A percentile compares a stretch with the other conserved stretches of the same genome.
Evolutionary conservation across 2,329 filamentous ascomycete genomes (phyloP).

Genomic region (Colletotrichum camelliae): DNA sequence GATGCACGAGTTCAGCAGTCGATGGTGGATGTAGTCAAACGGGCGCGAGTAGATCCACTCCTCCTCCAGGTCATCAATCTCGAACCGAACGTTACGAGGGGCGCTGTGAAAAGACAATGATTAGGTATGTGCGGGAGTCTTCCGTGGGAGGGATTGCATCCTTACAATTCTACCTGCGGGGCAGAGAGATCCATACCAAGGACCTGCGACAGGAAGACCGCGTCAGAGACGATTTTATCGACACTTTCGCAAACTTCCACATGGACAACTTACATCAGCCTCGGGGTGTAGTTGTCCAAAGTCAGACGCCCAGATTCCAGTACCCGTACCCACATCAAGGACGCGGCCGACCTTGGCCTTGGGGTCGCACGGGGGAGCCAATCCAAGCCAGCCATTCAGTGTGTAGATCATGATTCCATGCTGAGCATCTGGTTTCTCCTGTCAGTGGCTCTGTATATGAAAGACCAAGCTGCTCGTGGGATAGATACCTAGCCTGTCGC

Average conservation of each 20-base stretch:
- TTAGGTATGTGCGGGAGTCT: background rate
- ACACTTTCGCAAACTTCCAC: background rate
- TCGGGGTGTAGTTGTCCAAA: background rate
- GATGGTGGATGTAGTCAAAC: slow-evolving; percentile 61
- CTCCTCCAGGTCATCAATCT: slow-evolving; percentile 60
- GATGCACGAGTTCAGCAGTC: slow-evolving; percentile 24
- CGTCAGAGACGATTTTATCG: too few species aligned
- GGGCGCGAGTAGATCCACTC: slow-evolving; percentile 52
- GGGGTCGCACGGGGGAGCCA: background rate
- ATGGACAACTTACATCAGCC: background rate
- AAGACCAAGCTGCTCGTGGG: too few species aligned
- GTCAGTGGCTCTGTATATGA: background rate
- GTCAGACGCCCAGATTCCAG: background rate
- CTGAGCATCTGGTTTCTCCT: background rate
- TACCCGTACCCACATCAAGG: background rate
- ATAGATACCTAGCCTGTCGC: background rate
- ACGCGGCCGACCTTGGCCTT: background rate
- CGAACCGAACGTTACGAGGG: slow-evolving; percentile 59
- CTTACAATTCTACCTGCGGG: background rate
- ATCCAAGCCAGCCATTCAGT: background rate
- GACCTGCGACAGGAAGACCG: background rate
- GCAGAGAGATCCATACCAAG: background rate
- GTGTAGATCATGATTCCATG: background rate
- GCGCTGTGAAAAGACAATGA: slow-evolving; percentile 31
- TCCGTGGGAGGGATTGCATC: too few species aligned